phyloP scores from a whole-genome alignment of 805 yeast species.

The Wickerhamiella dianesei region DNA sequence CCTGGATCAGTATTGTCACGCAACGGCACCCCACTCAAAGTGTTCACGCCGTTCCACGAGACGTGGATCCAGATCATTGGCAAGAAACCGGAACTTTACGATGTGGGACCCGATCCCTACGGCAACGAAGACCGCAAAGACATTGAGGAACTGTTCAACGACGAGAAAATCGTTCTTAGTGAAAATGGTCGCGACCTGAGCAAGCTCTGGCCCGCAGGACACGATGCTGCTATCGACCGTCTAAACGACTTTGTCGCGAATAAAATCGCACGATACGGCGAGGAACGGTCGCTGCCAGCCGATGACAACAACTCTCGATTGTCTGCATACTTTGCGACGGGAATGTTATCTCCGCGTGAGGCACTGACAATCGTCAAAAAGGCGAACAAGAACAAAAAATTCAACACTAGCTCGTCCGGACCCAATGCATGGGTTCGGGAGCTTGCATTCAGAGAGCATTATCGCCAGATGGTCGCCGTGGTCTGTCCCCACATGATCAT shows the following conservation, averaged over 20 bases:
- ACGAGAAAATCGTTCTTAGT: neutral
- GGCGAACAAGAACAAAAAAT: constrained; percentile 18
- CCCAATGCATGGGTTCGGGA: constrained; percentile 37
- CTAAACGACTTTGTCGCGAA: constrained; percentile 13
- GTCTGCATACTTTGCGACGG: constrained; percentile 35
- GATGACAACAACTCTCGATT: constrained; percentile 29
- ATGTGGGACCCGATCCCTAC: neutral
- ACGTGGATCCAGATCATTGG: constrained; percentile 28
- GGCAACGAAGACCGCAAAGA: neutral
- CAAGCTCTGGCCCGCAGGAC: constrained; percentile 26
- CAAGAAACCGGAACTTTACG: constrained; percentile 8
- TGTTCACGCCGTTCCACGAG: constrained; percentile 34
- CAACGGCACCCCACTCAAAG: constrained; percentile 29
- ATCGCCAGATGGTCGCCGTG: constrained; percentile 33
- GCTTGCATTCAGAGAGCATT: constrained; percentile 47
- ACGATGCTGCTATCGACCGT: constrained; percentile 24
- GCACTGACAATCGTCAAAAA: constrained; percentile 19
- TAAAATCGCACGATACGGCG: constrained; percentile 24
- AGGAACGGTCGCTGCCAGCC: constrained; percentile 25
- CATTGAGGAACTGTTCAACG: neutral
- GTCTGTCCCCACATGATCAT: constrained; percentile 40
- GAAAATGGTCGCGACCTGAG: constrained; percentile 11
- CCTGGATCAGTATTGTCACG: constrained; percentile 29
- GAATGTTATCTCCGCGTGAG: constrained; percentile 31
- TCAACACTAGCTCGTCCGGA: constrained; percentile 20